Percentiles rank a stretch among this genome's conserved stretches.
phyloP scores from a whole-genome alignment of 2,329 filamentous ascomycete genomes.

The Diaporthe humulicola region DNA sequence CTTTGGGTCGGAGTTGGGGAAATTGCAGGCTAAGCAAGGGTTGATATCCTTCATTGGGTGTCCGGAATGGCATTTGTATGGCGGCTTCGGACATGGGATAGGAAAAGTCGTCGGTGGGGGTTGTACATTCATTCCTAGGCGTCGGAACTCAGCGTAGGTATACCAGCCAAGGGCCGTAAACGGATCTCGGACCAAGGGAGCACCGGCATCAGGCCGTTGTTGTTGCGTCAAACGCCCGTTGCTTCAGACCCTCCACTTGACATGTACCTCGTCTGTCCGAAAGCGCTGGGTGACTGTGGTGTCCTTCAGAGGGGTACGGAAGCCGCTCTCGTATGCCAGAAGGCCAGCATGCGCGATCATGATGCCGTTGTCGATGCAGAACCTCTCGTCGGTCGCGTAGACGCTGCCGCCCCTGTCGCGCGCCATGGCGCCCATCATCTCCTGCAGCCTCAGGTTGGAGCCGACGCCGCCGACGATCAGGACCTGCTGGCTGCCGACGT shows the following conservation, averaged over 20 bases:
- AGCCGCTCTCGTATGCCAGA: constrained; percentile 85
- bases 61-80: constrained; percentile 1
- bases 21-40: constrained; percentile 21
- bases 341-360: constrained; percentile 99
- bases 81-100: constrained; percentile 36
- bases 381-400: constrained; percentile 95
- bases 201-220: neutral
- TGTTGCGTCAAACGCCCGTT: too few species aligned
- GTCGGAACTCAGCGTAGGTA: neutral
- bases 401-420: constrained; percentile 88
- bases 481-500: constrained; percentile 91
- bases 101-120: neutral
- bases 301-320: constrained; percentile 81
- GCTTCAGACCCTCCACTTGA: constrained; percentile 79
- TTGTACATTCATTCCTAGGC: constrained; percentile 1
- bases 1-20: constrained; percentile 36
- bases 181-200: neutral
- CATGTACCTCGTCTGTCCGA: constrained; percentile 84
- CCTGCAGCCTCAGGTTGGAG: constrained; percentile 92
- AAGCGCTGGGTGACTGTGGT: constrained; percentile 89
- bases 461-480: constrained; percentile 96
- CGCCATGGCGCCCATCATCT: constrained; percentile 99
- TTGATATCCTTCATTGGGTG: constrained; percentile 22
- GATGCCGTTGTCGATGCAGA: constrained; percentile 99
- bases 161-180: constrained; percentile 1